Evolutionary conservation across 2,329 filamentous ascomycete species (phyloP).

Genomic region (Phialocephala subalpina): DNA sequence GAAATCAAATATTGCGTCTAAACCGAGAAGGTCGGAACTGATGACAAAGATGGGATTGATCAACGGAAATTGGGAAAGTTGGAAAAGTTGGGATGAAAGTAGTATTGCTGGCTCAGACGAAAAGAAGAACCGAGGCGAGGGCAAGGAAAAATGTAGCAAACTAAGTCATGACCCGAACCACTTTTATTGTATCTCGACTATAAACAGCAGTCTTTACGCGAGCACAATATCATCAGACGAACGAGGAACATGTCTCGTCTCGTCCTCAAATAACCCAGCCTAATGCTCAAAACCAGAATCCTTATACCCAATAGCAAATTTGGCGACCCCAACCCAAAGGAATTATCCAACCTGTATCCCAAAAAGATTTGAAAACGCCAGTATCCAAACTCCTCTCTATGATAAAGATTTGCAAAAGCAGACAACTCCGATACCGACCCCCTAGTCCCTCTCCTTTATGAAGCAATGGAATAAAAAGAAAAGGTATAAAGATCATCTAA

Average conservation of each 20-base stretch:
- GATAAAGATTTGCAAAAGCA: background rate
- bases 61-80: too few relatives aligned
- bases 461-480: background rate
- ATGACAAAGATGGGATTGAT: too few relatives aligned
- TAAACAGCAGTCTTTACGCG: background rate
- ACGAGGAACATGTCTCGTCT: background rate
- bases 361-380: slow-evolving; percentile 2
- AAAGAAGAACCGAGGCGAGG: background rate
- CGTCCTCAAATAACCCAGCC: background rate
- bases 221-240: slow-evolving; percentile 1
- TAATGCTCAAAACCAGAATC: background rate
- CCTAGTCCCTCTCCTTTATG: background rate
- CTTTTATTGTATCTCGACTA: slow-evolving; percentile 8
- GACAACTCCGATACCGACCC: background rate
- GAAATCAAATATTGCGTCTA: too few relatives aligned
- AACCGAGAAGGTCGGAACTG: too few relatives aligned
- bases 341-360: slow-evolving; percentile 1
- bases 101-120: background rate
- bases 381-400: slow-evolving; percentile 11
- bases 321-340: background rate
- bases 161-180: background rate
- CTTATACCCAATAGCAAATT: background rate
- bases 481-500: slow-evolving; percentile 59
- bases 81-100: too few relatives aligned
- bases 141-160: background rate